Evolutionary conservation across 1,284 basidiomycete genomes (phyloP).

Genomic region (Naganishia sp.): DNA sequence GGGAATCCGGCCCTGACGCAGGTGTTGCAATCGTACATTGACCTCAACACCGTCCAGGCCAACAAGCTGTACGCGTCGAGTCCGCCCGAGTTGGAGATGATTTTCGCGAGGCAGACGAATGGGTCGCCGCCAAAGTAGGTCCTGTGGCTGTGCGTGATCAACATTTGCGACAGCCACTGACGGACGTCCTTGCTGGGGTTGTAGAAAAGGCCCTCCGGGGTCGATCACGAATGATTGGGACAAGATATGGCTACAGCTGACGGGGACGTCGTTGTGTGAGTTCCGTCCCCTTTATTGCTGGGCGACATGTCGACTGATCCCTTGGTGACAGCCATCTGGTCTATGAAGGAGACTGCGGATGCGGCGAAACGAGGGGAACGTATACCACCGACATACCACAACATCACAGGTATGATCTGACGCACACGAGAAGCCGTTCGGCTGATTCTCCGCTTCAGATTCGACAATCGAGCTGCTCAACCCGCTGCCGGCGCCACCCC

Average conservation of each 20-base stretch:
- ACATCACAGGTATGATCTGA: constrained; percentile 59
- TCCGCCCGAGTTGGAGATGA: constrained; percentile 55
- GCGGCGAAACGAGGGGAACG: constrained; percentile 51
- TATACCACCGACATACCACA: constrained; percentile 52
- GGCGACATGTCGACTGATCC: not conserved
- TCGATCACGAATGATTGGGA: constrained; percentile 81
- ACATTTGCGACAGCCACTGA: constrained; percentile 61
- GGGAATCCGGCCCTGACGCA: constrained; percentile 37
- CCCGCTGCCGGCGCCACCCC: constrained; percentile 57
- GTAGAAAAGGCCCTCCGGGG: constrained; percentile 75
- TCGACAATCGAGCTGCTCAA: constrained; percentile 60
- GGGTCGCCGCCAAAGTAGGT: constrained; percentile 53
- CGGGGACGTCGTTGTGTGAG: constrained; percentile 81
- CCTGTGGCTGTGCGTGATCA: constrained; percentile 65
- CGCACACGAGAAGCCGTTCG: constrained; percentile 49
- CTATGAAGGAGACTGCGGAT: constrained; percentile 54
- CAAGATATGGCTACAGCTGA: constrained; percentile 90
- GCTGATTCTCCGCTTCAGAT: constrained; percentile 53
- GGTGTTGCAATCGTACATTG: constrained; percentile 48
- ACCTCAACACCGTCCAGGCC: constrained; percentile 51
- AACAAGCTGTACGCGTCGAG: constrained; percentile 54
- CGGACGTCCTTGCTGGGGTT: constrained; percentile 69
- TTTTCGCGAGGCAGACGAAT: constrained; percentile 52
- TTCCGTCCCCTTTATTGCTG: not conserved
- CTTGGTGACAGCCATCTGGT: constrained; percentile 48